Base-by-base conservation (phyloP, 768 basidiomycete species). In the Mycena alexandri region DNA sequence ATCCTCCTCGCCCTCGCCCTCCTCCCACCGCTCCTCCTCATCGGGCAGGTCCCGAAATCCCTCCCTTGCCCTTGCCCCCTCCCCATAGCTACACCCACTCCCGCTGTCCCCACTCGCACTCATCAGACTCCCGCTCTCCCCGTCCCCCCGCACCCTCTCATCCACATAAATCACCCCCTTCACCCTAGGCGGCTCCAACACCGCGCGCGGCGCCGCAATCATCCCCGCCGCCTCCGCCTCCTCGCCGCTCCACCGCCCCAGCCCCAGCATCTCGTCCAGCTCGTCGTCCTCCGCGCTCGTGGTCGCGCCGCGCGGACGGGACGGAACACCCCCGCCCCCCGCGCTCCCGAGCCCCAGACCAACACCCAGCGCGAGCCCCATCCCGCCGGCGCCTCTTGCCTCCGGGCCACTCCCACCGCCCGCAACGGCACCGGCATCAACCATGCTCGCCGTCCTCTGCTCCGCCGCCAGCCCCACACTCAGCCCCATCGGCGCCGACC, bases 381-480 rank as follows among this genome's bases (percentile, higher is more conserved):
- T 56, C 25, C 24, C 56, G 25, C 46, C 58, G 19, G 38, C 38
- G 38, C 38, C 38, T 2, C 38, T 10, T 38, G 38, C 38, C 38
- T 38, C 38, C 38, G 38, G 38, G 4, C 38, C 38, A 38, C 38
- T 38, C 38, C 38, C 38, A 38, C 1, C 50, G 10, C 41, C 29
- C 54, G 12, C 48, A 16, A 16, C 36, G 22, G 22, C 21, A 10
- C 43, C 34, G 24, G 57, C 42, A 24, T 59, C 17, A 44, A 48
- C 36, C 66, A 67, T 34, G 55, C 66, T 67, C 47, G 61, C 16
- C 54, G 66, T 62, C 3, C 66, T 38, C 55, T 62, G 66, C 50
- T 58, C 66, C 21, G 41, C 21, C 36, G 6, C 48, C 9, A 56
- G 41, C 60, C 29, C 34, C 43, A 36, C 54, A 5, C 29, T 24